Base-by-base conservation (phyloP, 2,329 filamentous ascomycete species). In the Alternaria hordeiaustralica region DNA sequence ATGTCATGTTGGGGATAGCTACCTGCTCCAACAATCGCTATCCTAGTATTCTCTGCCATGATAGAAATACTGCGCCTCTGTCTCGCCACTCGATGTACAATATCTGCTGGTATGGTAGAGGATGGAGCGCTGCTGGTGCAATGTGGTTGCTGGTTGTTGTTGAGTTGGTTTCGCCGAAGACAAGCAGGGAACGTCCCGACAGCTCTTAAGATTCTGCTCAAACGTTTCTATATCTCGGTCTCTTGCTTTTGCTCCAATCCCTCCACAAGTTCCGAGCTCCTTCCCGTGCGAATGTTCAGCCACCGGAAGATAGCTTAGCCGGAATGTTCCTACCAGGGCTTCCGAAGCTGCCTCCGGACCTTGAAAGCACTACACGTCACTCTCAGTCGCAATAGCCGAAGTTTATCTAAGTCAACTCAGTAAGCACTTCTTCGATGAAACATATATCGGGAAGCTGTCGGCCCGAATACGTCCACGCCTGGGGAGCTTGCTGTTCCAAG, bases 11-110 rank as follows among this genome's bases (percentile, higher is more conserved):
- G 15, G n/a, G 10, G 18, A 20, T 5, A 57, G 11, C 69, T 72
- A 74, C 75, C 75, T 67, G 77, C 76, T 26, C 77, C 77, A 36
- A 78, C 63, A 9, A 79, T 71, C 28, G 76, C 75, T 71, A 79
- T 76, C 50, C 73, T 74, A 12, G 74, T 58, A 8, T 68, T 67
- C 7, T 76, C 70, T 18, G 75, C 72, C 76, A 79, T 79, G 26
- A 13, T 69, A 44, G 49, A 2, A 20, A 13, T 26, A 44, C 8
- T 36, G n/a, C 30, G 15, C 23, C 9, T 53, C 28, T 15, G 15
- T 36, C 11, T 20, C 23, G 2, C 28, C 30, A 53, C 49, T 53
- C 6, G 13, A 8, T 25, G 49, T 30, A 41, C 30, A 53, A 6
- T 36, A 13, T 11, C 28, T 23, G 30, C n/a, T 30, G 30, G 33